Evolutionary conservation across 192 early-diverging fungal genomes (phyloP), one percentile per base, ranked within the genome.

Genomic region (Backusella sp.): DNA sequence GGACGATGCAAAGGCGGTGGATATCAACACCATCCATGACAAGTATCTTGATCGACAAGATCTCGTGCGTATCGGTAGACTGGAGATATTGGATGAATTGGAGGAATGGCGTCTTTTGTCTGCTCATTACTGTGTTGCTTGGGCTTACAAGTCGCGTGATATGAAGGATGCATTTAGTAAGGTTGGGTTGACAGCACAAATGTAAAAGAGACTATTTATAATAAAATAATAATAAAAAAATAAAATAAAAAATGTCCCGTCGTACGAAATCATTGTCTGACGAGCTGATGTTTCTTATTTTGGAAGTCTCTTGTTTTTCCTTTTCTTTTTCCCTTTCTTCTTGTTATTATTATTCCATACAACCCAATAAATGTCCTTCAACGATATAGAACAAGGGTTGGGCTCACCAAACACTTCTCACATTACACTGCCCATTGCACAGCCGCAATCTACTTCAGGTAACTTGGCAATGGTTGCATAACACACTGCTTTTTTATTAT

Each of bases 11-110:
- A 77, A 77, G 17, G 90, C 90, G 6, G 77, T 91, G 15, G 88
- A 90, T 83, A 87, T 94, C 68, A 94, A 89, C 77, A 84, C 75
- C 23, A 77, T 84, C n/a, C 88, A 80, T 87, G 88, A 85, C 59
- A 81, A 66, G n/a, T 44, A 67, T 34, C 75, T 80, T 0, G 86
- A 72, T 7, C 70, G 28, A 8, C 67, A 72, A 78, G 73, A 82
- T 30, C 59, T 21, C 1, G 52, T 21, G 56, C 90, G 96, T 44
- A 85, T 98, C 34, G 84, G 87, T 9, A 76, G 78, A 71, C 79
- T 98, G 37, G 96, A 98, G 78, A 87, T 96, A 15, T 87, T 97
- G 76, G 96, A 97, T 80, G 96, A 98, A 85, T 79, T 95, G 41
- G 97, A 98, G 80, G 96, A 96, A 82, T 98, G 95, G 92, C 81